Conservation (phyloP, 441 rosid species). For the Pelargonium cotyledonis region DNA sequence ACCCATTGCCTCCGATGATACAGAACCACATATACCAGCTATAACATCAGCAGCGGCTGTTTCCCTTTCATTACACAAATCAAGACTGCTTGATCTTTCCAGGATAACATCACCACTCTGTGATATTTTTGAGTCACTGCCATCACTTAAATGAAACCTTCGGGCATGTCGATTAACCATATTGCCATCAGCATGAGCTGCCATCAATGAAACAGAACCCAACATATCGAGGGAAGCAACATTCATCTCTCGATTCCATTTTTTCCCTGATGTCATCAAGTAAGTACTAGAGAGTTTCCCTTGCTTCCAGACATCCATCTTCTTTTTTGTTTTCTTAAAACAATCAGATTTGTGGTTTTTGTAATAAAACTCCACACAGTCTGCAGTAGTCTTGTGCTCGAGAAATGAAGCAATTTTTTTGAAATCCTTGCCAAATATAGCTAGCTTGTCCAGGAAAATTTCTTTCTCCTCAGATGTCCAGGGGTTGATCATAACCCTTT, state of each 20-base stretch:
- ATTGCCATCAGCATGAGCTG: conserved; percentile 55
- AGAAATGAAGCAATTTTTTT: conserved; percentile 77
- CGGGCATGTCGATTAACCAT: conserved; percentile 37
- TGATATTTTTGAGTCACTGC: conserved; percentile 37
- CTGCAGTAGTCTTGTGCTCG: conserved; percentile 90
- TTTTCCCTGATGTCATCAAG: conserved; percentile 61
- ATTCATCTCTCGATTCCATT: conserved; percentile 62
- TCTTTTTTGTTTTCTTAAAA: conserved; percentile 77
- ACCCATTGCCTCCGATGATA: conserved; percentile 84
- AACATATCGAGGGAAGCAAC: conserved; percentile 74
- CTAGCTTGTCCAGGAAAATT: conserved; percentile 71
- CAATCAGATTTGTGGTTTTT: conserved; percentile 93
- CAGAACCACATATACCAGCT: conserved; percentile 71
- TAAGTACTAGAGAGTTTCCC: conserved; percentile 55
- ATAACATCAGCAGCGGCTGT: conserved; percentile 75
- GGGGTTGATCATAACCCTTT: conserved; percentile 78
- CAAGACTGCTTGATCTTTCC: conserved; percentile 44
- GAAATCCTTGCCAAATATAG: conserved; percentile 77
- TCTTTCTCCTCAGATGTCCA: conserved; percentile 81
- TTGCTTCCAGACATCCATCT: conserved; percentile 43
- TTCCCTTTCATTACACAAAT: conserved; percentile 58
- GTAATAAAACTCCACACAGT: conserved; percentile 93
- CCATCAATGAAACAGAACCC: conserved; percentile 71
- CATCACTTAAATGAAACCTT: conserved; percentile 41
- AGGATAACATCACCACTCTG: conserved; percentile 40